Base-by-base conservation (phyloP, 2,329 filamentous ascomycete genomes). In the Penicillium sp. region DNA sequence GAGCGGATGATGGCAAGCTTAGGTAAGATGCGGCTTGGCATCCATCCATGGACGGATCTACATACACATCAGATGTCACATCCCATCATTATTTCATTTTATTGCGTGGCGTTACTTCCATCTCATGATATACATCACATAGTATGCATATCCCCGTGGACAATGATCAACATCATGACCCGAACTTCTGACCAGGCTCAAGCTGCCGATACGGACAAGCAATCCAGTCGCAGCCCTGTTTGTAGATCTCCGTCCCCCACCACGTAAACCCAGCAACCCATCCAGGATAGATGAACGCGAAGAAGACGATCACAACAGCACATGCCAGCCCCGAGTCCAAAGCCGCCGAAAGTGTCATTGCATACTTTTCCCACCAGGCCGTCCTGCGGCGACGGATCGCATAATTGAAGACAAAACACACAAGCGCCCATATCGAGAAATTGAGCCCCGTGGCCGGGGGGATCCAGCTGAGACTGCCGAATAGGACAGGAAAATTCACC, bases 351-450 rank as follows among this genome's bases (percentile, higher is more conserved):
- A 94, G 72, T 3, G 87, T 90, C 86, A 94, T 93, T 27, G 86
- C 91, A 63, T 94, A 94, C 66, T 94, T 93, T 33, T 80, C 81
- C 88, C 88, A 94, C 88, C 88, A 94, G 1, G 79, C 81, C n/a
- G 72, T 73, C 17, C 80, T 83, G 15, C 83, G 74, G 23, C 79
- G 79, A 59, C 82, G 80, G 55, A 94, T 77, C 45, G 84, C 65
- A 59, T 83, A 83, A 63, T 94, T 93, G 72, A 94, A 94, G 19
- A 87, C 53, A 63, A 84, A 94, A 69, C 86, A 93, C 10, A 94
- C 86, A 6, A 93, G 68, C 0, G 83, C 86, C 87, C 88, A 94
- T 29, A 91, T 84, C 2, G 82, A 87, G 60, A 93, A 94, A 64
- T 94, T 94, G 49, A 94, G 80, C 0, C 87, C 87, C 0, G 84